A percentile compares a stretch with the other conserved stretches of the same genome.
These are phyloP conservation scores for Penicillium malachiteum DNA, from an alignment of 495 filamentous ascomycete species.

Conservation along the genomic window DNA sequence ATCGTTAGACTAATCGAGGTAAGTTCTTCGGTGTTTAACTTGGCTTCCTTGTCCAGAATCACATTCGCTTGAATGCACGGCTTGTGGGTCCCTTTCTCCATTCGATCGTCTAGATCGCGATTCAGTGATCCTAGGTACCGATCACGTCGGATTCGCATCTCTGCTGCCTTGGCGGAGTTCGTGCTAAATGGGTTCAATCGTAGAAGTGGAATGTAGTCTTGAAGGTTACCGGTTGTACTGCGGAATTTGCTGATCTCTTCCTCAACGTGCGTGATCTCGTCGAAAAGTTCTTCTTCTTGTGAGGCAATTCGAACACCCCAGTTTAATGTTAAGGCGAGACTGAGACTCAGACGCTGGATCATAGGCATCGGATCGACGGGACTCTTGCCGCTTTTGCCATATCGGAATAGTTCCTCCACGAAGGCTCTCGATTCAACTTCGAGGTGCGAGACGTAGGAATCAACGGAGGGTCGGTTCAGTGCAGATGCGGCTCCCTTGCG, in stretches of 20 bases:
- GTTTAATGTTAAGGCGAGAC: constrained; percentile 59
- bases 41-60: constrained; percentile 59
- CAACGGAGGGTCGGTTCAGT: constrained; percentile 60
- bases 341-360: constrained; percentile 58
- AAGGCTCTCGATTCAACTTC: constrained; percentile 61
- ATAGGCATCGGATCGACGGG: constrained; percentile 60
- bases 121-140: constrained; percentile 56
- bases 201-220: constrained; percentile 64
- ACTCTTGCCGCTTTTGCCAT: constrained; percentile 50
- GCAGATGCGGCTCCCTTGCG: constrained; percentile 64
- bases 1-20: constrained; percentile 63
- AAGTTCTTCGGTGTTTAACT: constrained; percentile 58
- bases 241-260: constrained; percentile 58
- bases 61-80: constrained; percentile 67
- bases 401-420: constrained; percentile 56
- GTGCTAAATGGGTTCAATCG: constrained; percentile 56
- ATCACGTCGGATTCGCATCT: constrained; percentile 60
- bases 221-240: constrained; percentile 60
- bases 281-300: constrained; percentile 56
- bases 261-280: constrained; percentile 64
- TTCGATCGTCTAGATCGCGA: constrained; percentile 52
- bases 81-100: constrained; percentile 58
- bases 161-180: constrained; percentile 50
- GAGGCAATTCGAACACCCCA: constrained; percentile 60
- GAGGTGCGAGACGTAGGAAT: constrained; percentile 59